Conservation (phyloP, 1,139 yeast species). For the Yamadazyma triangularis region DNA sequence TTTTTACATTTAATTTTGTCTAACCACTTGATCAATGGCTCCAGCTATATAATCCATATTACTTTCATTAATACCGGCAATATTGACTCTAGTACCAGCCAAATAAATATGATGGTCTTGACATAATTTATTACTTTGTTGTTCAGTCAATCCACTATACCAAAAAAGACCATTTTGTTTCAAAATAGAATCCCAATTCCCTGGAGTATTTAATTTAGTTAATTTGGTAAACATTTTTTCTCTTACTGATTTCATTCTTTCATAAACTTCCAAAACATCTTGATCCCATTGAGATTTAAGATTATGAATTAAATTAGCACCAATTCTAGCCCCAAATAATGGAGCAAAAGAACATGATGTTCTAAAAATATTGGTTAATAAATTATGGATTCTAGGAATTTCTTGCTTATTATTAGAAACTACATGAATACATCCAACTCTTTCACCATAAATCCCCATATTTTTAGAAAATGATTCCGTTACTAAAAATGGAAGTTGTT, state of each 20-base stretch:
- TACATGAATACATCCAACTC: constrained; percentile 40
- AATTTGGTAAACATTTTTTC: constrained; percentile 22
- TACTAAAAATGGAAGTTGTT: constrained; percentile 25
- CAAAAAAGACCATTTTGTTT: constrained; percentile 41
- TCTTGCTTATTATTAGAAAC: constrained; percentile 21
- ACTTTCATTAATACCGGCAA: constrained; percentile 37
- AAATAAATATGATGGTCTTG: constrained; percentile 34
- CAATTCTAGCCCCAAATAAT: constrained; percentile 43
- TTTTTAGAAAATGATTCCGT: constrained; percentile 44
- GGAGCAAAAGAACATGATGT: constrained; percentile 43
- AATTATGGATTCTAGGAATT: constrained; percentile 19
- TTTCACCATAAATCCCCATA: constrained; percentile 43
- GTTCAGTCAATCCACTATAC: constrained; percentile 35
- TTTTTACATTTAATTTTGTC: no score
- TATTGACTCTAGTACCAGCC: constrained; percentile 36
- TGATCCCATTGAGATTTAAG: constrained; percentile 28
- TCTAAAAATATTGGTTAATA: constrained; percentile 29
- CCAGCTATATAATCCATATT: constrained; percentile 34
- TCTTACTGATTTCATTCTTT: constrained; percentile 28
- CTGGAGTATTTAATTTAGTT: constrained; percentile 34
- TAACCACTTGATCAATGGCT: constrained; percentile 36
- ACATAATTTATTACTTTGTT: constrained; percentile 27
- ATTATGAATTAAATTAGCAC: constrained; percentile 21
- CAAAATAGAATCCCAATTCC: constrained; percentile 36
- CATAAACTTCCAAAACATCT: constrained; percentile 26